Percentiles rank a stretch among this genome's conserved stretches.
These are phyloP conservation scores for Blastobotrys chiropterorum DNA, from an alignment of 805 yeast genomes.

Conservation along the genomic window DNA sequence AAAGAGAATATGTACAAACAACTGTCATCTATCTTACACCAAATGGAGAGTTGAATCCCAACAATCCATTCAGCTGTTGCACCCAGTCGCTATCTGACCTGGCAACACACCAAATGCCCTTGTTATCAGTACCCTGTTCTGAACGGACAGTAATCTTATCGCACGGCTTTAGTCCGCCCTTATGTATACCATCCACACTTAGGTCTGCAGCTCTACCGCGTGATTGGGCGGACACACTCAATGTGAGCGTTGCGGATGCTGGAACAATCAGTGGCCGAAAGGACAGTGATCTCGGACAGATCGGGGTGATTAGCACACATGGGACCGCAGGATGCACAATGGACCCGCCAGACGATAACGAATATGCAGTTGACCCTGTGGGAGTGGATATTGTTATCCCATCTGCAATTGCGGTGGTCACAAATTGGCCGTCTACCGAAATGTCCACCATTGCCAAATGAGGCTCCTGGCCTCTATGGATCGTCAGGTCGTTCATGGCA, in stretches of 20 bases:
- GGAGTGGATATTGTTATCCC: conserved; percentile 85
- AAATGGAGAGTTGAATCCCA: conserved; percentile 85
- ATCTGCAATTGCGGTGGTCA: conserved; percentile 89
- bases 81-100: conserved; percentile 87
- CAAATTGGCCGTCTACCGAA: conserved; percentile 73
- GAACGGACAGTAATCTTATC: conserved; percentile 39
- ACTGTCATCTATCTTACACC: conserved; percentile 28
- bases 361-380: conserved; percentile 93
- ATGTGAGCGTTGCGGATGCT: conserved; percentile 57
- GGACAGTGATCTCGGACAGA: conserved; percentile 86
- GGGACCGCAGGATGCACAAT: conserved; percentile 87
- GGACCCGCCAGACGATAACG: conserved; percentile 84
- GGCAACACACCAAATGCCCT: conserved; percentile 85
- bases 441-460: conserved; percentile 79
- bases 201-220: conserved; percentile 46
- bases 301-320: conserved; percentile 77
- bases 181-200: conserved; percentile 80
- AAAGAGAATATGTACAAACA: background rate
- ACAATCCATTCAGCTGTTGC: conserved; percentile 73
- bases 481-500: conserved; percentile 88
- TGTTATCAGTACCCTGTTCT: conserved; percentile 19
- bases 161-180: conserved; percentile 59
- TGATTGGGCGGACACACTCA: conserved; percentile 28
- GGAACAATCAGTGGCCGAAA: conserved; percentile 86
- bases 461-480: conserved; percentile 86